Evolutionary conservation across 495 filamentous ascomycete genomes (phyloP).

Genomic region (Daldinia concentrica): DNA sequence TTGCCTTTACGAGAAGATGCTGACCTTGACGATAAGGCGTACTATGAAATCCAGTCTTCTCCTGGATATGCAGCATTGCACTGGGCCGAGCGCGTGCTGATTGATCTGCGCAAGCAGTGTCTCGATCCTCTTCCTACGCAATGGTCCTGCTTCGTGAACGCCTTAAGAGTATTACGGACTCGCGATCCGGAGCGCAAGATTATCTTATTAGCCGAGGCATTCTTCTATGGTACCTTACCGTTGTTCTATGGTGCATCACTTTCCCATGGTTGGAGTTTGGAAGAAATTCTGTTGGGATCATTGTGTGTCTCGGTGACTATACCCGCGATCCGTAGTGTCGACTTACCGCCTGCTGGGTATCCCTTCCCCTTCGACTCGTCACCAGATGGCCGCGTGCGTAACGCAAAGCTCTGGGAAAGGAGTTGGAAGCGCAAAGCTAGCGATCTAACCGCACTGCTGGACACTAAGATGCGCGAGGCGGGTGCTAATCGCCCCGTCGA

Average conservation of each 20-base stretch:
- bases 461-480: slow-evolving; percentile 27
- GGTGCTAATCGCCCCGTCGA: slow-evolving; percentile 13
- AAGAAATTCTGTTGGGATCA: slow-evolving; percentile 26
- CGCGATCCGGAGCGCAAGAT: slow-evolving; percentile 38
- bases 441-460: slow-evolving; percentile 23
- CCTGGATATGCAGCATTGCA: slow-evolving; percentile 28
- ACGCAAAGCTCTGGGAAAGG: slow-evolving; percentile 32
- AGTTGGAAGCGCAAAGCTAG: slow-evolving; percentile 28
- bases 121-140: slow-evolving; percentile 40
- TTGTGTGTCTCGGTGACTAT: slow-evolving; percentile 30
- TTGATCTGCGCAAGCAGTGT: slow-evolving; percentile 37
- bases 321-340: slow-evolving; percentile 46
- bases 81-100: slow-evolving; percentile 35
- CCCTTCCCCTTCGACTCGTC: slow-evolving; percentile 35
- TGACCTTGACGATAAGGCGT: slow-evolving; percentile 40
- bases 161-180: slow-evolving; percentile 36
- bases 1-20: slow-evolving; percentile 44
- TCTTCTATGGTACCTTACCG: slow-evolving; percentile 43
- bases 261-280: slow-evolving; percentile 19
- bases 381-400: slow-evolving; percentile 23
- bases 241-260: slow-evolving; percentile 41
- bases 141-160: slow-evolving; percentile 36
- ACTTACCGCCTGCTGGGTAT: slow-evolving; percentile 39
- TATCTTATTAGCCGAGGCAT: slow-evolving; percentile 46
- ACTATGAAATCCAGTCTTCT: slow-evolving; percentile 26